Base-by-base conservation (phyloP, 768 basidiomycete genomes). In the Rhizopogon salebrosus region DNA sequence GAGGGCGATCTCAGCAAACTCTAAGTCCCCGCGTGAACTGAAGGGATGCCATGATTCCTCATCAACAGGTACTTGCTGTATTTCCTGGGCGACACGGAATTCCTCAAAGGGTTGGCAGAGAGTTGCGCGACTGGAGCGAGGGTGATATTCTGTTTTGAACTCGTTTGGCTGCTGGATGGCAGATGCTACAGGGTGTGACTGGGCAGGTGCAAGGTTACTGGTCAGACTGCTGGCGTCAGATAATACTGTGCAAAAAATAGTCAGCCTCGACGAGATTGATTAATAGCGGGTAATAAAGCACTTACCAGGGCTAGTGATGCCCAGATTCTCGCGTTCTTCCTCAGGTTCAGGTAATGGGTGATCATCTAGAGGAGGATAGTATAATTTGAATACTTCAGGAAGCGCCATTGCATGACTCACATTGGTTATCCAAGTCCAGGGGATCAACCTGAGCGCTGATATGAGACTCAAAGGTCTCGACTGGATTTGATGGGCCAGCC, bases 91-190 rank as follows among this genome's bases (percentile, higher is more conserved):
- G 27, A 35, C 4, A 7, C 22, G 11, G 31, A 62, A 63, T 16
- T 64, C 51, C 1, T 57, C 46, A 34, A 61, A 64, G 6, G 41
- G 46, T 16, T 60, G 43, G 38, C 59, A 51, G 5, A 48, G 38
- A 1, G 54, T 29, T 0, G 51, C 26, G 6, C 27, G 41, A 7
- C 53, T 43, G 56, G 60, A 62, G 16, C 49, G 34, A 13, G 61
- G 63, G 43, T 70, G 67, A 35, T 57, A 68, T 36, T 67, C 54
- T 0, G 57, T 62, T 51, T 59, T 60, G 57, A 69, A 59, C 9
- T 56, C 45, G 3, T 8, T 42, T 16, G 41, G 41, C 4, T 4
- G 9, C 6, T 26, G 41, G 4, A 31, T 27, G 27, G 23, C 24
- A 23, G 24, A 42, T 42, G 24, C 41, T 5, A 1, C 41, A n/a